Base-by-base conservation (phyloP, 441 rosid genomes). In the Cnidoscolus chayamansa region DNA sequence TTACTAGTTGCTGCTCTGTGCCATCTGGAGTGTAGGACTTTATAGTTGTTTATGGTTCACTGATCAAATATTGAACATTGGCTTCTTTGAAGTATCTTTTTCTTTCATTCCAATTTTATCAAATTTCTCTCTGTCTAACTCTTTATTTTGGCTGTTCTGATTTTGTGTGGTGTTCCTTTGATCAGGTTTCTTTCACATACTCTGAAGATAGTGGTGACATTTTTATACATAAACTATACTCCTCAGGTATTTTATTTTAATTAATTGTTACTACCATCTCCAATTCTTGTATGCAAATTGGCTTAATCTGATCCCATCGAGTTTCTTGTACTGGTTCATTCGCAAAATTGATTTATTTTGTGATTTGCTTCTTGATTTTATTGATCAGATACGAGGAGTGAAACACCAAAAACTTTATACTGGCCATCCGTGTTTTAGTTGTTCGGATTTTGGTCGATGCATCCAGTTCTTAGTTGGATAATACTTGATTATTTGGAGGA, bases 141-240 rank as follows among this genome's bases (percentile, higher is more conserved):
- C 30, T 67, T 16, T 6, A 16, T 40, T 37, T 5, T 10, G 10
- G 7, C n/a, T 37, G 13, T 69, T 69, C 37, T 8, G 30, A 10
- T 16, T 48, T 35, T 53, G 49, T 32, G 30, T 20, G n/a, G 7
- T 50, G 43, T 62, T 62, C 12, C 69, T 61, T 70, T 64, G 70
- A 73, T 73, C 80, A 78, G 81, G 77, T 71, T 70, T 68, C 61
- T 60, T 67, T 43, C 54, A 62, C 70, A 37, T 66, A 50, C 59
- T 70, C 66, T 68, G 75, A 62, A 74, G 72, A 73, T 47, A 74
- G 62, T 67, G 49, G 69, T 54, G 59, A 45, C 25, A 40, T 7
- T 16, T 3, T 67, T 53, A 40, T 54, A 4, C 17, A 20, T 35
- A 68, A 72, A 62, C 37, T 66, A 15, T 72, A 17, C 66, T 78